Conservation (phyloP, 768 basidiomycete genomes). For the Mycena vitilis region DNA sequence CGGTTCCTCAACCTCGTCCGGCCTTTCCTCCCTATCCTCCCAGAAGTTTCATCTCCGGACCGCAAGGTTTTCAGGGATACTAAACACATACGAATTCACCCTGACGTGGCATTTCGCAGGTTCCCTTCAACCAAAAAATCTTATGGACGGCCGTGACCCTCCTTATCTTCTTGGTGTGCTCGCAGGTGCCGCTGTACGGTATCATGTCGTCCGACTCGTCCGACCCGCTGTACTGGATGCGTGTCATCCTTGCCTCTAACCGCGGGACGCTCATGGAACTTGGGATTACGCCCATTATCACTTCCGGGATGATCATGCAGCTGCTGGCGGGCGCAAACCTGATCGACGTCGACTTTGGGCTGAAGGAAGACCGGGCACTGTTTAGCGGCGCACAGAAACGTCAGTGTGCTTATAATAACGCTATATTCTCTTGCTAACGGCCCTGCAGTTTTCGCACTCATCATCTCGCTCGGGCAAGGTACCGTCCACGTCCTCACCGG, state of each 20-base stretch:
- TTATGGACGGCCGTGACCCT: slow-evolving; percentile 99
- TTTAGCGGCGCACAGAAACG: slow-evolving; percentile 98
- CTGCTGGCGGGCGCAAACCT: slow-evolving; percentile 97
- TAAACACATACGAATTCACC: slow-evolving; percentile 20
- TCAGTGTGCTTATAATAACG: slow-evolving; percentile 50
- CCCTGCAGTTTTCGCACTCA: slow-evolving; percentile 88
- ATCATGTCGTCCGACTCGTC: slow-evolving; percentile 99
- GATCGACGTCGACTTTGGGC: slow-evolving; percentile 95
- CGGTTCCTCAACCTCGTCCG: slow-evolving; percentile 98
- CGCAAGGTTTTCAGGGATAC: slow-evolving; percentile 82
- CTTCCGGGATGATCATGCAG: slow-evolving; percentile 99
- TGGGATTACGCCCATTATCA: slow-evolving; percentile 97
- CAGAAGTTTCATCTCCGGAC: slow-evolving; percentile 98
- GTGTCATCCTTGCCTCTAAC: slow-evolving; percentile 98
- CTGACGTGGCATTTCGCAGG: slow-evolving; percentile 57
- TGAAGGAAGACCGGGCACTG: slow-evolving; percentile 97
- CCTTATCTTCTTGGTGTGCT: slow-evolving; percentile 99
- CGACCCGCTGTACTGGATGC: slow-evolving; percentile 99
- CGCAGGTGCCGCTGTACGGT: slow-evolving; percentile 98
- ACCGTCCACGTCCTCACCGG: slow-evolving; percentile 98
- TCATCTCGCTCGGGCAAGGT: slow-evolving; percentile 96
- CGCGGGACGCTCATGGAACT: slow-evolving; percentile 99
- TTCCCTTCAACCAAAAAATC: slow-evolving; percentile 98
- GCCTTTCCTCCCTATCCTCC: slow-evolving; percentile 96
- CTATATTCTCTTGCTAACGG: background rate